Conservation (phyloP, 305 asterid species). For the Caryopteris hybrid region DNA sequence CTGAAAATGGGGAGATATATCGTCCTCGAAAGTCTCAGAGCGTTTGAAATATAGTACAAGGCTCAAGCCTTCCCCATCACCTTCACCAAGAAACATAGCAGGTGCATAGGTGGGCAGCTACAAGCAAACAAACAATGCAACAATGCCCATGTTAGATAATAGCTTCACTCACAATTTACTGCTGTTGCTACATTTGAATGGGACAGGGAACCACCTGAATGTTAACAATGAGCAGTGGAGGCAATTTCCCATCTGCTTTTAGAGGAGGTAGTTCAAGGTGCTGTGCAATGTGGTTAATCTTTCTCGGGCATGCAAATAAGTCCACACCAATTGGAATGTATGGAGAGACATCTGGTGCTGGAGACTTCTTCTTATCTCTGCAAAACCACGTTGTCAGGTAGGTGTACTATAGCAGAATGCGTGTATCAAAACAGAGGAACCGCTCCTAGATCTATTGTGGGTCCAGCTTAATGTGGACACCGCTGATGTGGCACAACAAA, state of each 20-base stretch:
- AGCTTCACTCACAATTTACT: neutral
- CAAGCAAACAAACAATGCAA: neutral
- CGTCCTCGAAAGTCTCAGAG: conserved; percentile 37
- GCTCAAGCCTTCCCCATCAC: conserved; percentile 55
- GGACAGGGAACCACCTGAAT: conserved; percentile 39
- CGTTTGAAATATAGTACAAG: conserved; percentile 47
- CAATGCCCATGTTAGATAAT: neutral
- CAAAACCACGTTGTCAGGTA: conserved; percentile 10
- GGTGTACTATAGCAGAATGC: neutral
- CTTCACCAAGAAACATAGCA: conserved; percentile 50
- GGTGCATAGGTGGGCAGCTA: conserved; percentile 54
- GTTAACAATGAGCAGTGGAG: conserved; percentile 51
- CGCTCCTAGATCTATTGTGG: neutral
- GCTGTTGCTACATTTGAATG: neutral
- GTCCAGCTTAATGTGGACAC: neutral
- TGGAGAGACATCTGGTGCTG: conserved; percentile 40
- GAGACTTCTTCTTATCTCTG: conserved; percentile 57
- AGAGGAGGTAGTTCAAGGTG: conserved; percentile 45
- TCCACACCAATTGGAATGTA: conserved; percentile 52
- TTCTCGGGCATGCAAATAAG: conserved; percentile 39
- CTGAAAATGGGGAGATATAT: conserved; percentile 43
- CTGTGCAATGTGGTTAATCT: conserved; percentile 53
- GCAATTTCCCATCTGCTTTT: conserved; percentile 28
- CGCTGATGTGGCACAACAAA: too few species aligned
- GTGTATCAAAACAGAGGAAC: neutral